phyloP scores from a whole-genome alignment of 352 stramenopile genomes.

The Pythium aquatile region DNA sequence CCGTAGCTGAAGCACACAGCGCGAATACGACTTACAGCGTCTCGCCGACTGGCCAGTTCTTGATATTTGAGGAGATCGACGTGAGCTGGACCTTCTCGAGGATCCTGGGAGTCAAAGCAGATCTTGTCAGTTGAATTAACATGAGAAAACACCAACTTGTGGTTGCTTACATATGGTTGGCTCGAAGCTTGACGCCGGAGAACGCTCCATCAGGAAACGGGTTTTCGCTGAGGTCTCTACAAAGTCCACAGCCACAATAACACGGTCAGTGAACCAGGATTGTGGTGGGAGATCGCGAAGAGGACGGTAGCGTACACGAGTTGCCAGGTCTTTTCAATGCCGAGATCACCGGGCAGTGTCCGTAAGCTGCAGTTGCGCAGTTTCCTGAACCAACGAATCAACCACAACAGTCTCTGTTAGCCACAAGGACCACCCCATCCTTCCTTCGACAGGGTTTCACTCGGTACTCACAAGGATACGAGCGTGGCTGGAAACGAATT shows the following conservation, averaged over 20 bases:
- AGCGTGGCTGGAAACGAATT: conserved; percentile 21
- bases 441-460: not conserved
- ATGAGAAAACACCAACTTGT: too few species aligned
- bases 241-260: not conserved
- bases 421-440: too few species aligned
- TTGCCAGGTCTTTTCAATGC: conserved; percentile 27
- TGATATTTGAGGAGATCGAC: conserved; percentile 17
- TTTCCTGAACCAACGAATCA: conserved; percentile 11
- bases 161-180: conserved; percentile 21
- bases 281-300: not conserved
- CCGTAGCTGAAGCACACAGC: too few species aligned
- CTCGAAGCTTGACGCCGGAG: conserved; percentile 16
- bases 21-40: conserved; percentile 12
- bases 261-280: not conserved
- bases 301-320: conserved; percentile 15
- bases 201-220: conserved; percentile 16
- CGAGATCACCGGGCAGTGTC: conserved; percentile 22
- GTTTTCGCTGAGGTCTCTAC: conserved; percentile 29
- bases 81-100: conserved; percentile 26
- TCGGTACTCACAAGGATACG: conserved; percentile 12
- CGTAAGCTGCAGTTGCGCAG: conserved; percentile 23
- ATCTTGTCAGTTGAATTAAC: too few species aligned
- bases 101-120: conserved; percentile 8
- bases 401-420: too few species aligned
- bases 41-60: conserved; percentile 24